These are phyloP conservation scores for Plasmodium ovale DNA, from an alignment of 169 alveolate genomes.

Conservation along the genomic window DNA sequence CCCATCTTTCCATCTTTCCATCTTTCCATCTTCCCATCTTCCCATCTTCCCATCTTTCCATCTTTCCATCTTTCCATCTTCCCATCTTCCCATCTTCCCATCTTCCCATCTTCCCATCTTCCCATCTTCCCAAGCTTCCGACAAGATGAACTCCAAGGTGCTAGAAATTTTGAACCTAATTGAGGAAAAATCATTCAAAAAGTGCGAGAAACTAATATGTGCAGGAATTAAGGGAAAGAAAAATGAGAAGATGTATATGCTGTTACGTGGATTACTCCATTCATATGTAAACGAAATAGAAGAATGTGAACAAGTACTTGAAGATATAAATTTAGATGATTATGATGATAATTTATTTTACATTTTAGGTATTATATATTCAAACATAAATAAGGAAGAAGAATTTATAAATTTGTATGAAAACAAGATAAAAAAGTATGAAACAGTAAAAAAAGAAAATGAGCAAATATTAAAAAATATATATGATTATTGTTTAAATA, in stretches of 20 bases:
- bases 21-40: too few species aligned
- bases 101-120: too few species aligned
- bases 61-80: too few species aligned
- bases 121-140: too few species aligned
- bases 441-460: background rate
- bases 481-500: slow-evolving; percentile 53
- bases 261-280: slow-evolving; percentile 45
- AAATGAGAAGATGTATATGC: slow-evolving; percentile 38
- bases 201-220: slow-evolving; percentile 41
- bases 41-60: too few species aligned
- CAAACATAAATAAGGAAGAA: slow-evolving; percentile 33
- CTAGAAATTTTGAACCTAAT: slow-evolving; percentile 43
- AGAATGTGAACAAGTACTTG: slow-evolving; percentile 27
- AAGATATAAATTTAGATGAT: slow-evolving; percentile 12
- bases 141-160: slow-evolving; percentile 55
- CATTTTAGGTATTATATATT: slow-evolving; percentile 35
- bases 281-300: slow-evolving; percentile 51
- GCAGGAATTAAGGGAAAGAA: slow-evolving; percentile 45
- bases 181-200: slow-evolving; percentile 57
- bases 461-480: slow-evolving; percentile 24
- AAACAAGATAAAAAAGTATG: slow-evolving; percentile 10
- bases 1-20: too few species aligned
- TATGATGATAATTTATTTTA: slow-evolving; percentile 35
- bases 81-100: too few species aligned
- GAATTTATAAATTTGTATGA: slow-evolving; percentile 49